These are phyloP conservation scores for Metschnikowia peoriensis DNA, from an alignment of 805 yeast genomes.

Conservation along the genomic window DNA sequence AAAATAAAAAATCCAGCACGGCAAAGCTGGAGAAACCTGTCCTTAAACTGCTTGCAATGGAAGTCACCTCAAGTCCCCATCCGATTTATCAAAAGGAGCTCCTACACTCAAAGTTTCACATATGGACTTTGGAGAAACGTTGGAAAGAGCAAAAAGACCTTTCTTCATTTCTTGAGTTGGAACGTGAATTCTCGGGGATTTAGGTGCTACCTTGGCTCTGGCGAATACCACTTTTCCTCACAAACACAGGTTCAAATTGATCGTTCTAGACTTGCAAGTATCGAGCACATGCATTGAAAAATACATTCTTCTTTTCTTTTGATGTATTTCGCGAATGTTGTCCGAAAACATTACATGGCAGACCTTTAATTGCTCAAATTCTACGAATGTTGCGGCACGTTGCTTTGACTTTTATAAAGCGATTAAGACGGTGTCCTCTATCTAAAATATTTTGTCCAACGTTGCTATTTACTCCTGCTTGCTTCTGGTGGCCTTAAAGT, in stretches of 20 bases:
- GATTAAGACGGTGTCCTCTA: neutral
- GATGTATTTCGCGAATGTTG: too few relatives aligned
- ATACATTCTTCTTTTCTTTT: too few relatives aligned
- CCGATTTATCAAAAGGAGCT: conserved; percentile 15
- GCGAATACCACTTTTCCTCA: neutral
- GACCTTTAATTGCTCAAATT: too few relatives aligned
- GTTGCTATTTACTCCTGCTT: conserved; percentile 1
- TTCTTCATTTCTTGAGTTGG: conserved; percentile 32
- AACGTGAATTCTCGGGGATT: conserved; percentile 10
- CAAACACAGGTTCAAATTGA: too few relatives aligned
- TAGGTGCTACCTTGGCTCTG: neutral
- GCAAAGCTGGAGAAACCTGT: conserved; percentile 7
- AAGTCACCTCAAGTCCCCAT: neutral
- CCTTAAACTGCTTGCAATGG: conserved; percentile 2
- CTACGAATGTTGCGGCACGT: too few relatives aligned
- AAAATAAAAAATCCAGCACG: conserved; percentile 20
- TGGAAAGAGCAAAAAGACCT: conserved; percentile 24
- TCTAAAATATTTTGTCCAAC: neutral
- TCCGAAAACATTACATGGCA: too few relatives aligned
- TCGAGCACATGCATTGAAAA: too few relatives aligned
- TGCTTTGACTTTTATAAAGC: too few relatives aligned
- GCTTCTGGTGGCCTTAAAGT: conserved; percentile 52
- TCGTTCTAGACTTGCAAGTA: neutral
- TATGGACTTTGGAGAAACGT: conserved; percentile 29
- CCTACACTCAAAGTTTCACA: conserved; percentile 27